Percentiles rank a stretch among this genome's conserved stretches.
Conservation (phyloP, 1,139 yeast genomes). For the Ogataea hybrid region DNA sequence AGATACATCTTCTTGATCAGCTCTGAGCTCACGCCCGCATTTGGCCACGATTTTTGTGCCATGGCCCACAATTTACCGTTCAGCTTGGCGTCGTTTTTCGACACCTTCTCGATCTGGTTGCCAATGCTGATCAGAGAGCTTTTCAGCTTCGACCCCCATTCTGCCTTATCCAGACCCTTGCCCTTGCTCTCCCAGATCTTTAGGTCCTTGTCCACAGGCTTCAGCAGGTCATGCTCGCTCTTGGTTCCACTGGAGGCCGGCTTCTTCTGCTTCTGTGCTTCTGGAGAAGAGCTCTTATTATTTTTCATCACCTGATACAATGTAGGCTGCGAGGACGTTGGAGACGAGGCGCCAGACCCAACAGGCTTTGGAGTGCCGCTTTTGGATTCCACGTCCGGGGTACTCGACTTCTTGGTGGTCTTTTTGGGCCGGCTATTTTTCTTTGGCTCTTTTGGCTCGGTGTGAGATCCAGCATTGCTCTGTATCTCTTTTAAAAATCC, state of each 20-base stretch:
- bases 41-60: constrained; percentile 91
- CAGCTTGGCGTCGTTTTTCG: constrained; percentile 38
- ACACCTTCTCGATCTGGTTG: constrained; percentile 51
- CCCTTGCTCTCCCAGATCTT: constrained; percentile 75
- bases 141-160: constrained; percentile 77
- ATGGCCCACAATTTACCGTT: constrained; percentile 85
- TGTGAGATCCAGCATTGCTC: constrained; percentile 2
- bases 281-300: constrained; percentile 5
- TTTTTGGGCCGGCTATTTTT: constrained; percentile 29
- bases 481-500: constrained; percentile 55
- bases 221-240: constrained; percentile 37
- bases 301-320: constrained; percentile 24
- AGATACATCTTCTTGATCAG: constrained; percentile 85
- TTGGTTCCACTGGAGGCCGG: constrained; percentile 21
- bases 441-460: constrained; percentile 17
- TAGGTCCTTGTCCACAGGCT: constrained; percentile 74
- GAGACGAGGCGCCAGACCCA: constrained; percentile 10
- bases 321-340: constrained; percentile 20
- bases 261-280: constrained; percentile 9
- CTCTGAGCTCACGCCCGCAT: constrained; percentile 72
- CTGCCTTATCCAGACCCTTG: constrained; percentile 77
- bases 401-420: constrained; percentile 15
- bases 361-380: constrained; percentile 24
- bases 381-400: constrained; percentile 23
- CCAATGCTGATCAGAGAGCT: constrained; percentile 80